phyloP scores from a whole-genome alignment of 306 rosid genomes.

The Pterocarpus santalinus region DNA sequence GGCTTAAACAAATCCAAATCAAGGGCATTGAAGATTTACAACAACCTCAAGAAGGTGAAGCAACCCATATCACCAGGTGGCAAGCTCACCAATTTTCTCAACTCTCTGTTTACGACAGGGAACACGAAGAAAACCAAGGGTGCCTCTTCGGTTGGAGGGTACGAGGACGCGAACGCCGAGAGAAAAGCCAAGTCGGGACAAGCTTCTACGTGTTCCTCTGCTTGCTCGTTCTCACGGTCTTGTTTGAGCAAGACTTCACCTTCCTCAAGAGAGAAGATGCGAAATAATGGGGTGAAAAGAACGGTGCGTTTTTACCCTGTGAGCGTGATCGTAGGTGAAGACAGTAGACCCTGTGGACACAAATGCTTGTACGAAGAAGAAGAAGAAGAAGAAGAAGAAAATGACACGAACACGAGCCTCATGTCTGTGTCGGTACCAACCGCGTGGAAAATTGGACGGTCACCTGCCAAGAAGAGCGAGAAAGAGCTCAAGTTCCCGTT shows the following conservation, averaged over 20 bases:
- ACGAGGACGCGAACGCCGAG: constrained; percentile 35
- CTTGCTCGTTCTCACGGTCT: constrained; percentile 80
- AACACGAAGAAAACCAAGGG: constrained; percentile 44
- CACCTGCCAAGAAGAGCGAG: constrained; percentile 46
- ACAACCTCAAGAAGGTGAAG: constrained; percentile 85
- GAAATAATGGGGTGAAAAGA: constrained; percentile 61
- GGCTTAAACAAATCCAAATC: constrained; percentile 72
- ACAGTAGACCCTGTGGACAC: constrained; percentile 69
- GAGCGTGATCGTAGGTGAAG: constrained; percentile 78
- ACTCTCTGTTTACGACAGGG: constrained; percentile 65
- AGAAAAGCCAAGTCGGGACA: constrained; percentile 54
- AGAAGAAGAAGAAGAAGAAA: background rate
- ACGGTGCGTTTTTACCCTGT: constrained; percentile 85
- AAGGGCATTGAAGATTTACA: constrained; percentile 78
- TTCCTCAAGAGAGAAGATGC: constrained; percentile 59
- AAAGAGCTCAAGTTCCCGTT: constrained; percentile 45
- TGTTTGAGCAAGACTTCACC: constrained; percentile 81
- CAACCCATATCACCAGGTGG: constrained; percentile 94
- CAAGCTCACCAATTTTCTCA: constrained; percentile 70
- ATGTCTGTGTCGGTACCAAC: constrained; percentile 61
- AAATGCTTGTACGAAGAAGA: constrained; percentile 63
- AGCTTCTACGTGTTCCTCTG: constrained; percentile 76
- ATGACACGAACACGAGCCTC: background rate
- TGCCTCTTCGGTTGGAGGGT: background rate
- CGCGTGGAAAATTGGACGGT: constrained; percentile 69